phyloP scores from a whole-genome alignment of 345 rosid genomes.

The Geranium brycei region DNA sequence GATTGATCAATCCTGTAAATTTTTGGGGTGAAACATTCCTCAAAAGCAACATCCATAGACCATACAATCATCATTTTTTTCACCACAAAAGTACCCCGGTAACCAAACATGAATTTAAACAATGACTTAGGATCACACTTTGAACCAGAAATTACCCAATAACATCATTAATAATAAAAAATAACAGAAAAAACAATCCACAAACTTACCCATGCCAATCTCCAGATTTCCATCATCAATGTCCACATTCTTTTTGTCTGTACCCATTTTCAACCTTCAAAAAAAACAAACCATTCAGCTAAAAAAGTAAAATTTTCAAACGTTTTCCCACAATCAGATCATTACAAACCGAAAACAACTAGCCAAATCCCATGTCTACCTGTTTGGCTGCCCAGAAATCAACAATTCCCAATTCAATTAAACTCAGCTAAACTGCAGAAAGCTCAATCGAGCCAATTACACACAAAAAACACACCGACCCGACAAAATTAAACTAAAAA shows the following conservation, averaged over 20 bases:
- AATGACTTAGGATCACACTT: background rate
- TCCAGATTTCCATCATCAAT: conserved; percentile 66
- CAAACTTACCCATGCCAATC: conserved; percentile 72
- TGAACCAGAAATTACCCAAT: background rate
- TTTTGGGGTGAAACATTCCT: background rate
- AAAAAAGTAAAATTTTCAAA: background rate
- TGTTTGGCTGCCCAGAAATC: background rate
- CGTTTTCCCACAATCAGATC: too few relatives aligned
- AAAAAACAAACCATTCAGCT: background rate
- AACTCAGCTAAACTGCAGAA: background rate
- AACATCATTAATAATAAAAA: background rate
- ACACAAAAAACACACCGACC: background rate
- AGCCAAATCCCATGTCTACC: background rate
- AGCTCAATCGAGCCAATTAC: background rate
- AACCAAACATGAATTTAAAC: background rate
- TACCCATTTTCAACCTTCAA: conserved; percentile 36
- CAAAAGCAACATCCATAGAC: too few relatives aligned
- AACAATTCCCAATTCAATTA: background rate
- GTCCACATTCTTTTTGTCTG: conserved; percentile 34
- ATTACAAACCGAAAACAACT: too few relatives aligned
- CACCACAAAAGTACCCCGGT: background rate
- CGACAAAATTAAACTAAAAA: background rate
- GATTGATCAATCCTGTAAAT: background rate
- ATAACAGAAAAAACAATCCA: background rate
- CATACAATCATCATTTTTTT: too few relatives aligned